These are phyloP conservation scores for Alternaria brassicicola DNA, from an alignment of 2,329 filamentous ascomycete species.

Conservation along the genomic window DNA sequence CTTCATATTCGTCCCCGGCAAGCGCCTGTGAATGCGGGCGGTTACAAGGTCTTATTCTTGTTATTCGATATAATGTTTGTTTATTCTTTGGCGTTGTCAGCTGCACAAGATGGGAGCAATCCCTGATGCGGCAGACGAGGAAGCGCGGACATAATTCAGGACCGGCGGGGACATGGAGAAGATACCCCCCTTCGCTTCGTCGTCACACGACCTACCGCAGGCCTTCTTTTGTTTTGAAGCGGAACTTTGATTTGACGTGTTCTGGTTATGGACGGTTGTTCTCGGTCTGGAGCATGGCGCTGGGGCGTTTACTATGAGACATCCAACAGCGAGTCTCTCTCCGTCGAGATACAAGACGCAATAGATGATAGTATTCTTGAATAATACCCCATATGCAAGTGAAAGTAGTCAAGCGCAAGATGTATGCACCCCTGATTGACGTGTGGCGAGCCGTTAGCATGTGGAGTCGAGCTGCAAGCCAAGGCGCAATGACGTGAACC, in stretches of 20 bases:
- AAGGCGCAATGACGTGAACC: slow-evolving; percentile 25
- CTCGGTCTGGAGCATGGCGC: slow-evolving; percentile 16
- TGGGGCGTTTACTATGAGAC: slow-evolving; percentile 5
- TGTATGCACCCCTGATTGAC: slow-evolving; percentile 9
- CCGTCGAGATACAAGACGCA: not conserved
- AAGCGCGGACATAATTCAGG: slow-evolving; percentile 12
- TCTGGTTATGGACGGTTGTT: slow-evolving; percentile 11
- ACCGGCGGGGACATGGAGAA: slow-evolving; percentile 10
- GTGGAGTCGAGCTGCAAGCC: slow-evolving; percentile 12
- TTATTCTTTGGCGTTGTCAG: slow-evolving; percentile 19
- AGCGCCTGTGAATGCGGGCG: slow-evolving; percentile 63
- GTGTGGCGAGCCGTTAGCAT: slow-evolving; percentile 13
- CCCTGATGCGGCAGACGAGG: slow-evolving; percentile 1
- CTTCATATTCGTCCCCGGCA: slow-evolving; percentile 95
- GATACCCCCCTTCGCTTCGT: slow-evolving; percentile 24
- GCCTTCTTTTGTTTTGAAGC: slow-evolving; percentile 16
- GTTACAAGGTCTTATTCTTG: slow-evolving; percentile 3
- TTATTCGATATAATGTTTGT: slow-evolving; percentile 28
- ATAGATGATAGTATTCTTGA: not conserved
- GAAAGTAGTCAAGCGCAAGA: not conserved
- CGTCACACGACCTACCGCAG: slow-evolving; percentile 12
- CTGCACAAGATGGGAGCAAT: slow-evolving; percentile 9
- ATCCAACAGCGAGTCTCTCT: not conserved
- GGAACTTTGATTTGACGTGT: slow-evolving; percentile 3
- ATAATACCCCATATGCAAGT: not conserved